Evolutionary conservation across 2,329 filamentous ascomycete genomes (phyloP).

Genomic region (Colletotrichum lupini): DNA sequence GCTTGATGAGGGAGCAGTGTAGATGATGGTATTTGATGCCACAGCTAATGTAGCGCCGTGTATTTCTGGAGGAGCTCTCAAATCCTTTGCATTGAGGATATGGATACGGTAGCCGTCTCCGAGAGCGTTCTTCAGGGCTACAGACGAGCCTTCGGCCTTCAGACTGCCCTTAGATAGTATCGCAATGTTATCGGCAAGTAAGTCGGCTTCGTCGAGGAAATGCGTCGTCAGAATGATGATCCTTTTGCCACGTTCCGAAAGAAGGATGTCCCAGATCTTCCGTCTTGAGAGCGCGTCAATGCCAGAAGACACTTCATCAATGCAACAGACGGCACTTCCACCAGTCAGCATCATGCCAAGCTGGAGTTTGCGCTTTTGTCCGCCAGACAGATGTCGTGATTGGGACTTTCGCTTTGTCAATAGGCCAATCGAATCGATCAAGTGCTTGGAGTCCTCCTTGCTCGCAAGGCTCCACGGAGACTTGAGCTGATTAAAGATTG

Average conservation of each 20-base stretch:
- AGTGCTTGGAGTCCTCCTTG: conserved; percentile 52
- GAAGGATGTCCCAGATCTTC: conserved; percentile 66
- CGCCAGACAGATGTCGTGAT: conserved; percentile 76
- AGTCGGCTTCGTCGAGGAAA: conserved; percentile 81
- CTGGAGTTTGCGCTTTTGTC: conserved; percentile 82
- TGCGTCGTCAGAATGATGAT: conserved; percentile 80
- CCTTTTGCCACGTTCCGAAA: conserved; percentile 72
- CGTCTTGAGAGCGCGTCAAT: conserved; percentile 75
- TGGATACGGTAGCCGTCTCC: conserved; percentile 57
- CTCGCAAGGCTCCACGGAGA: conserved; percentile 57
- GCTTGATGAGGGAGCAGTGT: conserved; percentile 75
- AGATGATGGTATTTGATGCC: conserved; percentile 79
- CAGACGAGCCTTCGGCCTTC: conserved; percentile 75
- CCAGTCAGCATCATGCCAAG: conserved; percentile 84
- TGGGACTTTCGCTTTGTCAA: conserved; percentile 69
- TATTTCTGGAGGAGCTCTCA: conserved; percentile 61
- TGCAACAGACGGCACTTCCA: conserved; percentile 76
- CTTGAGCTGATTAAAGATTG: conserved; percentile 77
- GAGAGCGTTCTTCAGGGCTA: conserved; percentile 73
- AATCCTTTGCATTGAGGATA: conserved; percentile 53
- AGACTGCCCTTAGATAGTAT: conserved; percentile 76
- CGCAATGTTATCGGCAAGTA: conserved; percentile 77
- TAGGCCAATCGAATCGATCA: conserved; percentile 74
- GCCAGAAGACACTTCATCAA: conserved; percentile 81
- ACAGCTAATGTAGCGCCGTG: conserved; percentile 66